Base-by-base conservation (phyloP, 305 asterid genomes). In the Fraxinus xanthoxyloides region DNA sequence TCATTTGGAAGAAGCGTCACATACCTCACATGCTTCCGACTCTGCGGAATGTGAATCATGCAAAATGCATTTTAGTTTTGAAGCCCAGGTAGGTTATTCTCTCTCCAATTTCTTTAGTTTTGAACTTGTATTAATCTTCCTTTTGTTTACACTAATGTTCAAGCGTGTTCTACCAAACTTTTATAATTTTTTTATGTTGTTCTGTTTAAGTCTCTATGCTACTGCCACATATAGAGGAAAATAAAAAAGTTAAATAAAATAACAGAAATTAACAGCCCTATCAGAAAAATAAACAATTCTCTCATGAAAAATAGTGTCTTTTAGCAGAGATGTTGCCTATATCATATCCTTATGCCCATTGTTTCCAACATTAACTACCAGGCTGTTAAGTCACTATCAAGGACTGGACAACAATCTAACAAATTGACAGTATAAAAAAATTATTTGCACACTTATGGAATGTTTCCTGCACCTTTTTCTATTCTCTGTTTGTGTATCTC, bases 21-120 rank as follows among this genome's bases (percentile, higher is more conserved):
- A 83, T 78, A 79, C 84, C 77, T 84, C 92, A 81, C 85, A 82
- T 85, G 81, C 89, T 83, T 89, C 97, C 26, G 89, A 84, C 69
- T 72, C 86, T 84, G 90, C 79, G 85, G 90, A 88, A 75, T 79
- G 59, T 83, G 98, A 90, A 89, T 83, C 92, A 84, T 82, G 78
- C 87, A 84, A 87, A 84, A 75, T 85, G 83, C 95, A 97, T 90
- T 91, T 93, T 85, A 97, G 98, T 87, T 95, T 94, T 85, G 99
- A 97, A 88, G 95, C 95, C 77, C 98, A 97, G 98, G 99, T 97
- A 80, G 81, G 32, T 75, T 38, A 35, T 23, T 28, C 24, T 35
- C 12, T 70, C 75, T 69, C 0, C 38, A 69, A 28, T 69, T 28
- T 69, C 75, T 28, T 24, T 69, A 63, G 72, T 63, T 63, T 10